Evolutionary conservation across 345 rosid species (phyloP), one percentile per base, ranked within the genome.

Genomic region (Brassica incana): DNA sequence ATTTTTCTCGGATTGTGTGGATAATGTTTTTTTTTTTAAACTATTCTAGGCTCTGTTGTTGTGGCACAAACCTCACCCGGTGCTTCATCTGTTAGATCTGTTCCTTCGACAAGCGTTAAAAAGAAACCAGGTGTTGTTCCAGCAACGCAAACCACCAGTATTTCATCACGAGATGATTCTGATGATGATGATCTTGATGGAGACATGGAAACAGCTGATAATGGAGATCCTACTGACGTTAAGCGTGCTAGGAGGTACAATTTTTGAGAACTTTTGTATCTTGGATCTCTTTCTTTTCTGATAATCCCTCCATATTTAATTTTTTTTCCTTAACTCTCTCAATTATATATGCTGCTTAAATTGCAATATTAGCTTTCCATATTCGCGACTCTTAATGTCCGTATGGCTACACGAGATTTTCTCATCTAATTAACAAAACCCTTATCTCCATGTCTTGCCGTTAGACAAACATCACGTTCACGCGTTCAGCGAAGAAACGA

Each of bases 171-270:
- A 81, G 99, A 92, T 36, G 98, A 92, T 87, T 92, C 99, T 16
- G 95, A 92, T 76, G 90, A 88, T 67, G 97, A 95, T 63, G 99
- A 90, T 43, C 88, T 91, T 85, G 97, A 93, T 73, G 94, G 92
- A 75, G 98, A 93, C 65, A 60, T 32, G 0, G 64, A 60, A 60
- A 60, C 64, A 10, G 82, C 89, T 18, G 93, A 86, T 23, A 79
- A 86, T 78, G 78, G 56, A 70, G 91, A 82, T 86, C 96, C 89
- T 20, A 72, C 84, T 78, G 89, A 87, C 79, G 87, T 73, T 10
- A 92, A 85, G 83, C 95, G 96, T 77, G 89, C 84, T 71, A 88
- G 92, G 83, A 89, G 97, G 97, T 92, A 54, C 14, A 3, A 8
- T 0, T 8, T 5, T 58, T 58, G 11, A 25, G 29, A 25, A 16